These are phyloP conservation scores for Striga hermonthica DNA, from an alignment of 305 asterid genomes.

Conservation along the genomic window DNA sequence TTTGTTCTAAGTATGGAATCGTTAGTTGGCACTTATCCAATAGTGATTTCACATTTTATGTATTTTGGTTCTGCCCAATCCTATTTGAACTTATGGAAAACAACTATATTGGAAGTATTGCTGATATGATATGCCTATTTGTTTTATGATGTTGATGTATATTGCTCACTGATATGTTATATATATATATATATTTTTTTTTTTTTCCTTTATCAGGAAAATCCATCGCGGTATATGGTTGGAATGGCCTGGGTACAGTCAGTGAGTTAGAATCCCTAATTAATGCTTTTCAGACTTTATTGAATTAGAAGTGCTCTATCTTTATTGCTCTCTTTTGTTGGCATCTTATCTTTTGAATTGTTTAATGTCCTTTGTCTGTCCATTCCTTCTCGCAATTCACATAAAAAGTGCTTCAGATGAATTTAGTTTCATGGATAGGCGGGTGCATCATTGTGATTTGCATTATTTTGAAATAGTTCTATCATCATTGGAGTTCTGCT, in stretches of 20 bases:
- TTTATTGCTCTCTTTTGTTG: background rate
- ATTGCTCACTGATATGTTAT: constrained; percentile 25
- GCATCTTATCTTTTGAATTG: constrained; percentile 3
- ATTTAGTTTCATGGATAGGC: constrained; percentile 6
- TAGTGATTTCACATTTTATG: background rate
- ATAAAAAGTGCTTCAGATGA: constrained; percentile 16
- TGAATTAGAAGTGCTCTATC: constrained; percentile 5
- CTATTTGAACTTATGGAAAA: constrained; percentile 22
- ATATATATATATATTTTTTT: no score
- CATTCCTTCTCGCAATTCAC: background rate
- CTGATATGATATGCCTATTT: background rate
- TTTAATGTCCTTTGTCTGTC: constrained; percentile 9
- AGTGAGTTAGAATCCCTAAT: constrained; percentile 52
- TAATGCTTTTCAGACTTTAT: constrained; percentile 18
- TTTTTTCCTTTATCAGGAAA: constrained; percentile 59
- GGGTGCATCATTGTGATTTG: constrained; percentile 6
- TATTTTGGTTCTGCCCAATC: constrained; percentile 9
- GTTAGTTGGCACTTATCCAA: background rate
- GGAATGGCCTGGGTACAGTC: constrained; percentile 78
- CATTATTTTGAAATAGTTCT: background rate
- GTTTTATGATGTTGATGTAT: no score
- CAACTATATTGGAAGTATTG: constrained; percentile 6
- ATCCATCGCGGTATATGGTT: constrained; percentile 74
- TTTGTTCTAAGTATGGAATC: constrained; percentile 2
- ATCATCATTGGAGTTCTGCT: constrained; percentile 22